Evolutionary conservation across 345 rosid species (phyloP).

Genomic region (Nephelium lappaceum): DNA sequence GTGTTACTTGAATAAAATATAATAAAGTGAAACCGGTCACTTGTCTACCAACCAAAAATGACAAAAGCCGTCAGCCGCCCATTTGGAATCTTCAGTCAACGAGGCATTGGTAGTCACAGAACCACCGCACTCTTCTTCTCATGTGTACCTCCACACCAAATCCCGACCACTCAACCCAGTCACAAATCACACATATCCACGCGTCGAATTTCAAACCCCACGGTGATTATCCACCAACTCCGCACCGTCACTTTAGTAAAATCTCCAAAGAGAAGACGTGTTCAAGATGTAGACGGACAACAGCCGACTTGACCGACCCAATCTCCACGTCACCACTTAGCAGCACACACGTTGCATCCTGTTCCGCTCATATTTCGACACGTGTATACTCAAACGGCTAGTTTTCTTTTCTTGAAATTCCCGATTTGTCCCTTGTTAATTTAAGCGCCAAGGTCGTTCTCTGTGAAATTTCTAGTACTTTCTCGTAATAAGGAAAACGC

Average conservation of each 20-base stretch:
- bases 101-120: neutral
- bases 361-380: constrained; percentile 24
- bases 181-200: neutral
- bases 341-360: constrained; percentile 26
- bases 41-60: neutral
- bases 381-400: constrained; percentile 49
- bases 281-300: constrained; percentile 10
- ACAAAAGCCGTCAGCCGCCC: constrained; percentile 26
- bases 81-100: constrained; percentile 25
- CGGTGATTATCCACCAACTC: neutral
- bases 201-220: neutral
- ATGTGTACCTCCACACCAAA: neutral
- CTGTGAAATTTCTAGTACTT: constrained; percentile 26
- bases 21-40: neutral
- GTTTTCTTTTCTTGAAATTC: constrained; percentile 8
- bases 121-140: neutral
- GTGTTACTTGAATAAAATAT: constrained; percentile 6
- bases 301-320: constrained; percentile 47
- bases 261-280: constrained; percentile 13
- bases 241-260: neutral
- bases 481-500: constrained; percentile 23
- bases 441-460: constrained; percentile 32
- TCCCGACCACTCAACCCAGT: neutral
- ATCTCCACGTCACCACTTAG: constrained; percentile 40
- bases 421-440: neutral